Evolutionary conservation across 345 rosid species (phyloP).

Genomic region (Lumnitzera littorea): DNA sequence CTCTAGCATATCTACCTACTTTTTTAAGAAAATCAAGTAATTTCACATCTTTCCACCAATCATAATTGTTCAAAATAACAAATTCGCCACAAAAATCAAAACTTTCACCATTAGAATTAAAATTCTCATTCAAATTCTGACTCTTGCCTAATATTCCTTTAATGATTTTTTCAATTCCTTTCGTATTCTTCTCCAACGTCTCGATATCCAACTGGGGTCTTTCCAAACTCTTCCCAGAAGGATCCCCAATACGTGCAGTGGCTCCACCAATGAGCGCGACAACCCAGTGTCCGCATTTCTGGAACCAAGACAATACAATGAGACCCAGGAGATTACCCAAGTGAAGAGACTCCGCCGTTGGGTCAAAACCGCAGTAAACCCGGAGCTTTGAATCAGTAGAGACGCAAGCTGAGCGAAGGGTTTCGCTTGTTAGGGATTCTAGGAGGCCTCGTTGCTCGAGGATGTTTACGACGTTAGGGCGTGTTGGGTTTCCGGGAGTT

Average conservation of each 20-base stretch:
- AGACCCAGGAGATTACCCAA: slow-evolving; percentile 86
- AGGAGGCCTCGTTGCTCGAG: slow-evolving; percentile 79
- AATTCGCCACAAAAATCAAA: slow-evolving; percentile 9
- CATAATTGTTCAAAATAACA: slow-evolving; percentile 70
- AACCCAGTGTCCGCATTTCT: slow-evolving; percentile 78
- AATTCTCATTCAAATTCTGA: slow-evolving; percentile 5
- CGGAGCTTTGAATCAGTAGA: slow-evolving; percentile 36
- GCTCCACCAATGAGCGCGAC: slow-evolving; percentile 94
- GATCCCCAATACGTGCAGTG: slow-evolving; percentile 88
- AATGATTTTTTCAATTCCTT: slow-evolving; percentile 43
- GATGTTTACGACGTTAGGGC: slow-evolving; percentile 54
- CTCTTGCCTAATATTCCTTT: slow-evolving; percentile 36
- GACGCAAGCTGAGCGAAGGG: slow-evolving; percentile 52
- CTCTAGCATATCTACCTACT: slow-evolving; percentile 79
- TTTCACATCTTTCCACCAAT: slow-evolving; percentile 90
- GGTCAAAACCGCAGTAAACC: slow-evolving; percentile 95
- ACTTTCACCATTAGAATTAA: not conserved
- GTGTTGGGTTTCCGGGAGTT: slow-evolving; percentile 23
- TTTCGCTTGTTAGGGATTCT: slow-evolving; percentile 71
- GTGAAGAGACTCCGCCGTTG: slow-evolving; percentile 90
- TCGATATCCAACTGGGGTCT: slow-evolving; percentile 70
- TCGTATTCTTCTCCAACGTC: slow-evolving; percentile 49
- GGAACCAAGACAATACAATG: slow-evolving; percentile 94
- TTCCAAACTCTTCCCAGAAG: slow-evolving; percentile 88
- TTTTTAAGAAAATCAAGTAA: slow-evolving; percentile 72